These are phyloP conservation scores for Barnettozyma vustinii DNA, from an alignment of 805 yeast genomes.

Conservation along the genomic window DNA sequence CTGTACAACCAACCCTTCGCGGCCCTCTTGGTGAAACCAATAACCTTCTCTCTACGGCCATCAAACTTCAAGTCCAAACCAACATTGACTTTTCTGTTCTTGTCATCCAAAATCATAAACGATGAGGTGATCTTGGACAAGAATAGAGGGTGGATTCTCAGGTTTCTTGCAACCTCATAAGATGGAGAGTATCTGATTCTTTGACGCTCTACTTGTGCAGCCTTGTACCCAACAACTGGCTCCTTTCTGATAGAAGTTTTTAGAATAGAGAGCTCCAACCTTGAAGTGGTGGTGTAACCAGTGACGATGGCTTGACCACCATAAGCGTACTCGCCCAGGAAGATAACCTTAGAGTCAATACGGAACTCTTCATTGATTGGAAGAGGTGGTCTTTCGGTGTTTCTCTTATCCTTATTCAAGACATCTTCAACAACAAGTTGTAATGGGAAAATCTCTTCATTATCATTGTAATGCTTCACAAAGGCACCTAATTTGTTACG, in stretches of 20 bases:
- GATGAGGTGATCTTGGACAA: conserved; percentile 76
- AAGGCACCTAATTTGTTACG: conserved; percentile 70
- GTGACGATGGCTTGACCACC: conserved; percentile 71
- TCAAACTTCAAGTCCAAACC: conserved; percentile 87
- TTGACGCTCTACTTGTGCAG: conserved; percentile 52
- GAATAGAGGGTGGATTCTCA: conserved; percentile 56
- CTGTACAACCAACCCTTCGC: conserved; percentile 80
- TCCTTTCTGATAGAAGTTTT: conserved; percentile 44
- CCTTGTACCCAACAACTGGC: conserved; percentile 57
- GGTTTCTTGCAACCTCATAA: conserved; percentile 51
- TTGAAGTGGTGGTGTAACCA: conserved; percentile 46
- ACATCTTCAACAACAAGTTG: conserved; percentile 78
- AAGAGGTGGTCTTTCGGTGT: conserved; percentile 60
- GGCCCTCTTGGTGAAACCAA: conserved; percentile 74
- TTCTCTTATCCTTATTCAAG: conserved; percentile 68
- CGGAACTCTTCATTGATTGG: conserved; percentile 86
- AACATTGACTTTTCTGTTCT: conserved; percentile 52
- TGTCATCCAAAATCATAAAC: conserved; percentile 51
- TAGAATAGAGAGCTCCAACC: conserved; percentile 49
- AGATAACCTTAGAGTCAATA: conserved; percentile 59
- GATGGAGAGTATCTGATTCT: conserved; percentile 60
- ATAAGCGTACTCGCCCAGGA: conserved; percentile 81
- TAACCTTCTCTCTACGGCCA: conserved; percentile 69
- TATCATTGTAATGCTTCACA: conserved; percentile 59
- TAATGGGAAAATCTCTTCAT: conserved; percentile 59